These are phyloP conservation scores for Cladosporium velox DNA, from an alignment of 2,329 filamentous ascomycete species.

Conservation along the genomic window DNA sequence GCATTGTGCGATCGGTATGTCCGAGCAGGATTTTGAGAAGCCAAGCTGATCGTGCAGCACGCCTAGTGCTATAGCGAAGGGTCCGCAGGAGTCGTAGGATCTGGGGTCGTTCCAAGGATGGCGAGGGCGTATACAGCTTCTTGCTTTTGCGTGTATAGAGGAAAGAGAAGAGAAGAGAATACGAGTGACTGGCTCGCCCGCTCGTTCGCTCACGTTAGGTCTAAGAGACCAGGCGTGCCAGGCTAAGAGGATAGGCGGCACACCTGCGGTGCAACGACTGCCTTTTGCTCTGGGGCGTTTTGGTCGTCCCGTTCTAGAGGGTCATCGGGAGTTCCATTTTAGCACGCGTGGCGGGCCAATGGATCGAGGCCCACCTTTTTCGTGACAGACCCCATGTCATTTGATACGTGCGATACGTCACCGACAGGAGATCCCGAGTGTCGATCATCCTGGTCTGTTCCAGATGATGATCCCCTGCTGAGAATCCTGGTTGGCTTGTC, in stretches of 20 bases:
- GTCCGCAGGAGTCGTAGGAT: constrained; percentile 6
- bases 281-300: constrained; percentile 9
- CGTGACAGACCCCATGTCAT: neutral
- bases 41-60: constrained; percentile 10
- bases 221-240: neutral
- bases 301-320: constrained; percentile 4
- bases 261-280: constrained; percentile 16
- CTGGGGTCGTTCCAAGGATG: constrained; percentile 1
- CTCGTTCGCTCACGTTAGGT: constrained; percentile 2
- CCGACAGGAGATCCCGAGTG: neutral
- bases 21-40: neutral
- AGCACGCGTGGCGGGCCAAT: constrained; percentile 21
- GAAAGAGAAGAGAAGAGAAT: constrained; percentile 2
- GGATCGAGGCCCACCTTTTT: constrained; percentile 20
- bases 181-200: neutral
- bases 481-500: neutral
- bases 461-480: constrained; percentile 3
- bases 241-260: constrained; percentile 8
- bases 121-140: neutral
- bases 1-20: constrained; percentile 17
- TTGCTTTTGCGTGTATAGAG: neutral
- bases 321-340: constrained; percentile 8
- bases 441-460: constrained; percentile 9
- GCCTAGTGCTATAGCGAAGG: neutral
- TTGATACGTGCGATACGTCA: constrained; percentile 17